Conservation (phyloP, 1,284 basidiomycete genomes). For the Cystobasidium sp. region DNA sequence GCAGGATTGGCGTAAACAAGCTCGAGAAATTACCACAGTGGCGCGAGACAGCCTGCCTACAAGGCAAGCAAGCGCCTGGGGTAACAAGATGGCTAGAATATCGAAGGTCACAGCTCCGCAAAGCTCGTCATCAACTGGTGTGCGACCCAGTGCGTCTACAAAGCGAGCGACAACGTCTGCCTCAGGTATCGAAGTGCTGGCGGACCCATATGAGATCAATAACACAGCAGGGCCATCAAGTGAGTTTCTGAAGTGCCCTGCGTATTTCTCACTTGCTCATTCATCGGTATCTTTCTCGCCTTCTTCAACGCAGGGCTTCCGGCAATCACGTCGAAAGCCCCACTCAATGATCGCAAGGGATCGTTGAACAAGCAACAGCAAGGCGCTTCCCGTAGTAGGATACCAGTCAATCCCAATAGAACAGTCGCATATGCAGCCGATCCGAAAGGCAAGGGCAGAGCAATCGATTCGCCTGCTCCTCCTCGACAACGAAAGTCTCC, state of each 20-base stretch:
- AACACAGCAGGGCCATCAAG: neutral
- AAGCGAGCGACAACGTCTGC: neutral
- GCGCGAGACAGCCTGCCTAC: neutral
- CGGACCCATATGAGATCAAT: no score
- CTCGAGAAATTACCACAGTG: neutral
- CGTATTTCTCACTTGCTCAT: neutral
- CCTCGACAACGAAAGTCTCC: neutral
- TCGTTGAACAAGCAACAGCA: conserved; percentile 1
- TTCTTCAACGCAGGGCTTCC: neutral
- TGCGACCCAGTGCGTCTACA: neutral
- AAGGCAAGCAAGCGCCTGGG: neutral
- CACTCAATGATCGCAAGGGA: conserved; percentile 11
- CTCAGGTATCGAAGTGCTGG: neutral
- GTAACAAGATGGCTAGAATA: neutral
- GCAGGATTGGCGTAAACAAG: conserved; percentile 30
- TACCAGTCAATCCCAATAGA: neutral
- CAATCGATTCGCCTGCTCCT: neutral
- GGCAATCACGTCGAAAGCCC: neutral
- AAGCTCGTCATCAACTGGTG: neutral
- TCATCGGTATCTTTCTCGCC: neutral
- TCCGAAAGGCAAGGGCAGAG: conserved; percentile 16
- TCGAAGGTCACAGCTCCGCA: neutral
- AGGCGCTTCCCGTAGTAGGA: neutral
- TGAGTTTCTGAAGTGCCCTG: neutral
- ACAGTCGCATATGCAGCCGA: neutral